Evolutionary conservation across 2,329 filamentous ascomycete genomes (phyloP), one percentile per base, ranked within the genome.

Genomic region (Bimuria novae-zelandiae): DNA sequence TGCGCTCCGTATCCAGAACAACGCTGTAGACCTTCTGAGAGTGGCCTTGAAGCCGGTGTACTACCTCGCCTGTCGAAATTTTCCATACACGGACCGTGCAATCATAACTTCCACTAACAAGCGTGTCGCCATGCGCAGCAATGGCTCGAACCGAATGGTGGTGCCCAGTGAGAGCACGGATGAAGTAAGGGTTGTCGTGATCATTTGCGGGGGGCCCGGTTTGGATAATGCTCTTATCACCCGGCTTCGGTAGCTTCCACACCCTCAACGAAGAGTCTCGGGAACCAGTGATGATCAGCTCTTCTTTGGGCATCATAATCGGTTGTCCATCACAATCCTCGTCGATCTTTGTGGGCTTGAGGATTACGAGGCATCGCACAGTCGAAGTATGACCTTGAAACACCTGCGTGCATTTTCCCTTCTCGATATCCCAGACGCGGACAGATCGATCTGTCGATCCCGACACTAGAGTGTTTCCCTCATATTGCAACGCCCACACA

Each of bases 361-460:
- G 80, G 51, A 99, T 97, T 70, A 97, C 92, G 55, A 99, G 79
- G 69, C 94, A 99, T 59, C 94, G 88, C 3, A 99, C 94, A 12
- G 94, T 99, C 36, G 93, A 97, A 8, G 94, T 99, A 70, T 99
- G 94, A 0, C 94, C 95, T 69, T 97, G 92, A 71, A 99, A 99
- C 0, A 96, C 88, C 70, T 99, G 94, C 10, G 92, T 93, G 73
- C 93, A 97, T 40, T 89, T 84, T 0, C 92, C 94, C 64, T 89
- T 89, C 68, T 96, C 91, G 59, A 99, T 97, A 70, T 99, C 93
- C 94, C 94, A 99, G 0, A 99, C 93, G n/a, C 94, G 87, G n/a
- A 99, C 94, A 10, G 94, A 96, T 41, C 94, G 84, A 75, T 99
- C 94, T 0, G 94, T 99, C 6, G 92, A 97, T 2, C 94, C 94